Evolutionary conservation across 345 rosid species (phyloP).

Genomic region (Murraya koenigii): DNA sequence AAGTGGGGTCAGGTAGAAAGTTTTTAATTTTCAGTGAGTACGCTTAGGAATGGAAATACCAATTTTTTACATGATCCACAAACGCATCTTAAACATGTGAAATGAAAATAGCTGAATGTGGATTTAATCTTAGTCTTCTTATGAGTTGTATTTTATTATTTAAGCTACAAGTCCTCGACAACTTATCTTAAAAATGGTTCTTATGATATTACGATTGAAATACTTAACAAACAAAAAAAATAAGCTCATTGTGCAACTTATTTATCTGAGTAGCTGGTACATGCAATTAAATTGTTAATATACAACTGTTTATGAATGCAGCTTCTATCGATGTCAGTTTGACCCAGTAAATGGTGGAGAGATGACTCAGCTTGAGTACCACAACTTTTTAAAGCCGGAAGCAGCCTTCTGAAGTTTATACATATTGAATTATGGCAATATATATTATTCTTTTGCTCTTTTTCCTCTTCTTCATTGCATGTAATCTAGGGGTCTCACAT

Average conservation of each 20-base stretch:
- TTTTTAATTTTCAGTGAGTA: background rate
- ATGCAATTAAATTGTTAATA: background rate
- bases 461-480: background rate
- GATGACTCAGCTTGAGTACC: constrained; percentile 83
- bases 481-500: background rate
- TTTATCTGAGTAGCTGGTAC: background rate
- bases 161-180: background rate
- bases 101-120: background rate
- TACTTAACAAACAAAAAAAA: too few species aligned
- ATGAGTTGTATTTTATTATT: background rate
- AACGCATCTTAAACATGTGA: background rate
- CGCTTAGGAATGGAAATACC: background rate
- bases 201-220: too few species aligned
- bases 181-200: too few species aligned
- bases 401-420: constrained; percentile 39
- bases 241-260: background rate
- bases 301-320: constrained; percentile 34
- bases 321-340: constrained; percentile 86
- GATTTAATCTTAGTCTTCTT: background rate
- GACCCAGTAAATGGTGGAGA: constrained; percentile 91
- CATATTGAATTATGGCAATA: background rate
- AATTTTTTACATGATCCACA: background rate
- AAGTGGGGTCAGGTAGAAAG: background rate
- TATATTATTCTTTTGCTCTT: background rate
- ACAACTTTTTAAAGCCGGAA: constrained; percentile 79